phyloP scores from a whole-genome alignment of 148 eudicot genomes.

The Polygonum maritimum region DNA sequence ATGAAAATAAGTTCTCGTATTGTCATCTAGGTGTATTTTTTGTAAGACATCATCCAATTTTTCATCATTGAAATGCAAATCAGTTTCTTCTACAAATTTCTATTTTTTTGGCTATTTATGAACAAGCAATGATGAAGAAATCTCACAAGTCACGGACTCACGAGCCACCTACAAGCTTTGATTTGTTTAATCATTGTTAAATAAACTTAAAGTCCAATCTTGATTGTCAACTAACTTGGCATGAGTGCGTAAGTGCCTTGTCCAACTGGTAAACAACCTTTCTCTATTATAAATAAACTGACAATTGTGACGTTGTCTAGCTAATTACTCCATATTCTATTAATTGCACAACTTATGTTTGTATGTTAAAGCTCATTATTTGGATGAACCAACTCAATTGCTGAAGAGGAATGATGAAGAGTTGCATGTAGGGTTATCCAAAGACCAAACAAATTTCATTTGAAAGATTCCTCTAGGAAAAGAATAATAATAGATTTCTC shows the following conservation, averaged over 20 bases:
- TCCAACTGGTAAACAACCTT: neutral
- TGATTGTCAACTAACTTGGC: neutral
- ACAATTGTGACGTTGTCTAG: neutral
- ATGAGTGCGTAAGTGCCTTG: neutral
- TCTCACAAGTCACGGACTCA: neutral
- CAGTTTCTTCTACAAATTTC: neutral
- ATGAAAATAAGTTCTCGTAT: neutral
- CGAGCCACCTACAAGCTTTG: neutral
- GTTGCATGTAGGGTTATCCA: slow-evolving; percentile 6
- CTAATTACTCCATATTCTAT: neutral
- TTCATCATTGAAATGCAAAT: neutral
- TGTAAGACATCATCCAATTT: neutral
- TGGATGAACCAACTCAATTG: neutral
- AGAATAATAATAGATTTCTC: neutral
- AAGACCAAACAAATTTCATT: neutral
- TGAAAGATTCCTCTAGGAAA: neutral
- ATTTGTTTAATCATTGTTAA: neutral
- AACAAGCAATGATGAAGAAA: slow-evolving; percentile 1
- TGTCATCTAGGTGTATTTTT: neutral
- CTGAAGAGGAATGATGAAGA: neutral
- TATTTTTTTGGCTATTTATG: neutral
- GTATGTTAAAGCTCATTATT: neutral
- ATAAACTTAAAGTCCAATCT: neutral
- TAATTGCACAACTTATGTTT: neutral
- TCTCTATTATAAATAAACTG: neutral